These are phyloP conservation scores for Salix koriyanagi DNA, from an alignment of 345 rosid genomes.

Conservation along the genomic window DNA sequence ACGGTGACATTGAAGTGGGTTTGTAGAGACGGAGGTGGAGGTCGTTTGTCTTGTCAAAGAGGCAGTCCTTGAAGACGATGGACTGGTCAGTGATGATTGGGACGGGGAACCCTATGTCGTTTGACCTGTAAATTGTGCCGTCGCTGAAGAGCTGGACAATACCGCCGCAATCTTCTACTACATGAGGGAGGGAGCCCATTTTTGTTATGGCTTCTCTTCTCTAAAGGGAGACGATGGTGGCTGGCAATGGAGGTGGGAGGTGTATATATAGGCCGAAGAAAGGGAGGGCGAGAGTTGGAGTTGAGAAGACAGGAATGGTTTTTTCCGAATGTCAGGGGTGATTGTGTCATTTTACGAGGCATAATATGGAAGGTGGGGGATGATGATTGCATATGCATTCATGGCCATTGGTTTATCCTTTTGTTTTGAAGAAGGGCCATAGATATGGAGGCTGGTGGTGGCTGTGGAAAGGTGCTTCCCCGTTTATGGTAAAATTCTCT, in stretches of 20 bases:
- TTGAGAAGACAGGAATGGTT: background rate
- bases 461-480: background rate
- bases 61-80: constrained; percentile 48
- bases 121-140: constrained; percentile 50
- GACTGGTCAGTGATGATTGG: constrained; percentile 32
- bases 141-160: constrained; percentile 30
- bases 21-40: constrained; percentile 73
- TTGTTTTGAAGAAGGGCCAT: background rate
- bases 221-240: background rate
- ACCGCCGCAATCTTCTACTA: constrained; percentile 33
- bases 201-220: background rate
- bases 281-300: background rate
- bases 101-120: constrained; percentile 22
- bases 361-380: background rate
- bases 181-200: constrained; percentile 27
- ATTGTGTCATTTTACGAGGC: background rate
- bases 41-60: constrained; percentile 42
- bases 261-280: background rate
- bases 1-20: background rate
- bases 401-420: constrained; percentile 6
- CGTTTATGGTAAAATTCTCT: background rate
- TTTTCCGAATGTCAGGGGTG: background rate
- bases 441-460: background rate
- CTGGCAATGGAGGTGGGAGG: background rate
- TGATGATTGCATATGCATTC: background rate